A percentile compares a stretch with the other conserved stretches of the same genome.
Evolutionary conservation across 331 rosid species (phyloP).

Genomic region (Malus hybrid): DNA sequence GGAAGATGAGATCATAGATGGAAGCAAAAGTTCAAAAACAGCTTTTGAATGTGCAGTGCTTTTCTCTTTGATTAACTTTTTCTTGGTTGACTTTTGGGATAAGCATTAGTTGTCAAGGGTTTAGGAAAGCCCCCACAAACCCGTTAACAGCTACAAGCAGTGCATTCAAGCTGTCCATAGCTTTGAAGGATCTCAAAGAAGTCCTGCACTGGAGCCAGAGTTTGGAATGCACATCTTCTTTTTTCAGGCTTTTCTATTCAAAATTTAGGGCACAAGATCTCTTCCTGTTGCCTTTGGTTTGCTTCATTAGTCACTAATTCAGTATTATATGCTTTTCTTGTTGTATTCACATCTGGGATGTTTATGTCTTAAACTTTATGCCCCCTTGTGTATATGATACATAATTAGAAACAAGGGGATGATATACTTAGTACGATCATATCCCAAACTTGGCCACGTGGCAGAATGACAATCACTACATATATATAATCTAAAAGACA

Average conservation of each 20-base stretch:
- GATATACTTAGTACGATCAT: not conserved
- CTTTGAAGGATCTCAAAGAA: constrained; percentile 36
- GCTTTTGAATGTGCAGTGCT: constrained; percentile 9
- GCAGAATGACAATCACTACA: not conserved
- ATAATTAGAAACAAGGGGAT: not conserved
- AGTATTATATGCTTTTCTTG: constrained; percentile 10
- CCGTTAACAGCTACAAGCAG: not conserved
- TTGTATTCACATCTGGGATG: constrained; percentile 17
- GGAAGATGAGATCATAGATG: not conserved
- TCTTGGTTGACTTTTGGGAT: not conserved
- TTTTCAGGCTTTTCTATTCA: constrained; percentile 1
- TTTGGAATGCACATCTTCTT: constrained; percentile 9
- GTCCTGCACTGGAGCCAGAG: not conserved
- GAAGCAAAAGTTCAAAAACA: constrained; percentile 18
- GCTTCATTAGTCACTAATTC: not conserved
- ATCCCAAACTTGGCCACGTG: not conserved
- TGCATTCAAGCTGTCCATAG: constrained; percentile 70
- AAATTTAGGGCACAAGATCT: constrained; percentile 22
- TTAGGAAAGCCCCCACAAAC: constrained; percentile 15
- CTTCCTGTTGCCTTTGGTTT: not conserved
- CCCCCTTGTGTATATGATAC: not conserved
- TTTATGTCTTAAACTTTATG: not conserved
- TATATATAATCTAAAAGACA: no score
- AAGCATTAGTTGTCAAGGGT: constrained; percentile 24
- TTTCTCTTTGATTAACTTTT: not conserved